Conservation (phyloP, 169 alveolate genomes). For the Eimeria zaria region DNA sequence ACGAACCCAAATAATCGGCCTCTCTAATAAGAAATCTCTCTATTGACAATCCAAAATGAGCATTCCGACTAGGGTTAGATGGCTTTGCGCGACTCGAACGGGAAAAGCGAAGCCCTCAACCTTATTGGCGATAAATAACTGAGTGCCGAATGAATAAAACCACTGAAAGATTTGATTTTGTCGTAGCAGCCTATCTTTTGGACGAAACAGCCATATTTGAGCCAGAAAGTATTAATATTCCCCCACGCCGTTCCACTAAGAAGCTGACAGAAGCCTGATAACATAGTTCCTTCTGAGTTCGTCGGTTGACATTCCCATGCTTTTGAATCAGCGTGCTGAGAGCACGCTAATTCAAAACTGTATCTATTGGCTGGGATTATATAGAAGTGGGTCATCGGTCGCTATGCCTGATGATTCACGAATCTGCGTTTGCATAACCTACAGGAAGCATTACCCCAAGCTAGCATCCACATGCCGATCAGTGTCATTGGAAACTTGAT, state of each 20-base stretch:
- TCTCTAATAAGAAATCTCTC: background rate
- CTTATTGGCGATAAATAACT: background rate
- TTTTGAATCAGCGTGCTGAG: background rate
- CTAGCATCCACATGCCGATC: background rate
- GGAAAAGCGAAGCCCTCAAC: background rate
- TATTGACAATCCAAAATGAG: background rate
- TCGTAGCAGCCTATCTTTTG: background rate
- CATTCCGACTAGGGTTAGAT: background rate
- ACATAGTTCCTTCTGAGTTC: background rate
- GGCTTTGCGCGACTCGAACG: background rate
- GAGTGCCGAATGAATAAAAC: background rate
- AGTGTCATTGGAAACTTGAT: background rate
- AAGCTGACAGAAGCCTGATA: background rate
- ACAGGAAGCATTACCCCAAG: background rate
- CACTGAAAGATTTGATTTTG: background rate
- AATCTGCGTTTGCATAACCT: background rate
- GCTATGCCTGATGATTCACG: background rate
- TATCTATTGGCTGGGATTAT: background rate
- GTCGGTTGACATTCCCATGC: background rate
- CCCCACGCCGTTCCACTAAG: background rate
- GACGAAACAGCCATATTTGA: background rate
- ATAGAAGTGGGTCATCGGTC: background rate
- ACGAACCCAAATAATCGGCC: background rate
- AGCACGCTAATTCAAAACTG: background rate
- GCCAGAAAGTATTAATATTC: background rate